A percentile compares a stretch with the other conserved stretches of the same genome.
Conservation (phyloP, 2,329 filamentous ascomycete species). For the Cladosporium halotolerans region DNA sequence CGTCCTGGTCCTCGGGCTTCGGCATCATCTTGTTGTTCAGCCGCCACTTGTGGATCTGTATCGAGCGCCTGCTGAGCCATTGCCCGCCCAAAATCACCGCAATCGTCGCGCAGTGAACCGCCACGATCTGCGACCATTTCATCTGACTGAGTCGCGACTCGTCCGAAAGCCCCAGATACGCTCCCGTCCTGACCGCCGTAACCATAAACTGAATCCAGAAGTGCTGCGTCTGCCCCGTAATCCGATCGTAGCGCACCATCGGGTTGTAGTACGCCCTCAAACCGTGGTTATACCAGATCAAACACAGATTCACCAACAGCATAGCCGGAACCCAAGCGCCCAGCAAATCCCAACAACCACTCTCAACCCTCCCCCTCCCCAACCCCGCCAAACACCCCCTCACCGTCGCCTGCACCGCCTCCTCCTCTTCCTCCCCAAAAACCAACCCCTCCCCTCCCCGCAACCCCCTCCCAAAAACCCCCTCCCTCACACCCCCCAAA, state of each 20-base stretch:
- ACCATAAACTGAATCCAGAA: constrained; percentile 37
- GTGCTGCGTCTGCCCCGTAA: constrained; percentile 9
- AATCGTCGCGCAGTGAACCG: constrained; percentile 52
- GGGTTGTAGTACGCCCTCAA: constrained; percentile 26
- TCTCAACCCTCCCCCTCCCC: constrained; percentile 14
- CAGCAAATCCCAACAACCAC: constrained; percentile 21
- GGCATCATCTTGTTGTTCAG: constrained; percentile 29
- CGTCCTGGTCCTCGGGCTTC: constrained; percentile 24
- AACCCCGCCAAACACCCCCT: constrained; percentile 10
- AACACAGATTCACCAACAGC: constrained; percentile 18
- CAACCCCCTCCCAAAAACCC: neutral
- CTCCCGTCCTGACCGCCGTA: constrained; percentile 48
- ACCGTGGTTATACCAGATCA: constrained; percentile 31
- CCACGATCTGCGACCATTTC: constrained; percentile 31
- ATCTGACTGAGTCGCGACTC: constrained; percentile 1
- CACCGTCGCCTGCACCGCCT: neutral
- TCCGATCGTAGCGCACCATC: constrained; percentile 7
- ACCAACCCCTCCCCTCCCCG: neutral
- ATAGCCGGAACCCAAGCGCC: constrained; percentile 20
- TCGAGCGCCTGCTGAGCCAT: constrained; percentile 18
- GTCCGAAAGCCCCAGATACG: constrained; percentile 15
- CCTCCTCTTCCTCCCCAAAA: constrained; percentile 1
- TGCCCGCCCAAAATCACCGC: constrained; percentile 43
- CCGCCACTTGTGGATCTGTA: constrained; percentile 24
- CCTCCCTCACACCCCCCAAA: constrained; percentile 14